These are phyloP conservation scores for Pyrenopolyporus hunteri DNA, from an alignment of 495 filamentous ascomycete species.

Conservation along the genomic window DNA sequence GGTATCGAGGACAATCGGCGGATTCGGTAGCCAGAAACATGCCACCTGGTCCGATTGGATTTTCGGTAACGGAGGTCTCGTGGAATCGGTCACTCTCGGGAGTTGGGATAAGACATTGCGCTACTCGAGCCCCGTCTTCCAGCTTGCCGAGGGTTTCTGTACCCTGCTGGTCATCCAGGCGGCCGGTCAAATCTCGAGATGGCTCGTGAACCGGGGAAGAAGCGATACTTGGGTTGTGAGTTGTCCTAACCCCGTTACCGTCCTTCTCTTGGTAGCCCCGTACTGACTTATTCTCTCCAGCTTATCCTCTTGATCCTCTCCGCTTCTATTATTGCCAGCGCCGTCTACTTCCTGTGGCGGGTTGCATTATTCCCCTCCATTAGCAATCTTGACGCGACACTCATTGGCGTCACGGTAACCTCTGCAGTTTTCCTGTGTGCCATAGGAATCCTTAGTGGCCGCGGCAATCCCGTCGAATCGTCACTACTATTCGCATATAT, in stretches of 20 bases:
- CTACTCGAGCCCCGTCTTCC: constrained; percentile 95
- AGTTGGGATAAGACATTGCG: constrained; percentile 87
- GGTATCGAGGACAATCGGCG: constrained; percentile 79
- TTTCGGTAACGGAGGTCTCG: constrained; percentile 77
- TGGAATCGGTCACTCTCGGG: constrained; percentile 79
- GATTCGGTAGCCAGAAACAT: constrained; percentile 62
- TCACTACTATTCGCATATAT: constrained; percentile 96
- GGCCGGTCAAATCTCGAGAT: constrained; percentile 91
- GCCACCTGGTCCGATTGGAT: constrained; percentile 78
- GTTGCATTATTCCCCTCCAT: constrained; percentile 93
- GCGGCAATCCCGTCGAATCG: constrained; percentile 94
- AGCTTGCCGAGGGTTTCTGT: constrained; percentile 94
- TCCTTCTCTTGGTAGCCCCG: background rate
- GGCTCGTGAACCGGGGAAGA: constrained; percentile 88
- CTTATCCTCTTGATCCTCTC: constrained; percentile 87
- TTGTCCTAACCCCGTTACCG: constrained; percentile 18
- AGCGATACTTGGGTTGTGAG: constrained; percentile 97
- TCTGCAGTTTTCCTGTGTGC: constrained; percentile 90
- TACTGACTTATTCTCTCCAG: constrained; percentile 57
- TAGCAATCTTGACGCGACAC: constrained; percentile 87
- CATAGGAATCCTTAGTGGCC: constrained; percentile 92
- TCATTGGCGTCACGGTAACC: constrained; percentile 91
- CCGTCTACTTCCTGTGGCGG: constrained; percentile 95
- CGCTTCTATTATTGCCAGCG: constrained; percentile 87
- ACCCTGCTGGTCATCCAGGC: constrained; percentile 95